phyloP scores from a whole-genome alignment of 176 grass and related monocot genomes.

The Musa beccarii region DNA sequence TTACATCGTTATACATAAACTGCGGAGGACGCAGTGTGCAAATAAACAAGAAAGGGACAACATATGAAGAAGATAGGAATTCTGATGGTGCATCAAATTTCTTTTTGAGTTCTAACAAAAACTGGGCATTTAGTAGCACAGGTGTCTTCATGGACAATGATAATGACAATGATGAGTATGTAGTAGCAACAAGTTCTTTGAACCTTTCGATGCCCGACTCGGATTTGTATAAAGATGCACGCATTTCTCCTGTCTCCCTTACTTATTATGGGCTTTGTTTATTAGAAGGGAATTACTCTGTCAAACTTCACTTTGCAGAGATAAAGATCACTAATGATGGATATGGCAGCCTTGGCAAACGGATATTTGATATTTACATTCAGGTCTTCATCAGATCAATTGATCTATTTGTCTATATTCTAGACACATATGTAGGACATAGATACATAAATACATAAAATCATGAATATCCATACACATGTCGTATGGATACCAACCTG shows the following conservation, averaged over 20 bases:
- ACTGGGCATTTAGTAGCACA: constrained; percentile 8
- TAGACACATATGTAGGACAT: not conserved
- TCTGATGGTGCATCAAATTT: not conserved
- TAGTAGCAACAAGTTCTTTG: not conserved
- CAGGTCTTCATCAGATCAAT: not conserved
- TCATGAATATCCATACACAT: too few species aligned
- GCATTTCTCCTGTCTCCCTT: not conserved
- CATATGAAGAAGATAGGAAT: not conserved
- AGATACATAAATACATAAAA: not conserved
- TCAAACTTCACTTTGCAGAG: constrained; percentile 13
- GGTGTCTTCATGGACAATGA: not conserved
- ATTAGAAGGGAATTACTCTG: not conserved
- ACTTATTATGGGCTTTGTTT: constrained; percentile 5
- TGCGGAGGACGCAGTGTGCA: not conserved
- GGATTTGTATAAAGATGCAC: not conserved
- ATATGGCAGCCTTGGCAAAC: constrained; percentile 2
- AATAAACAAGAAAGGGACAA: not conserved
- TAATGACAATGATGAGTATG: not conserved
- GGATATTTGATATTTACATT: constrained; percentile 8
- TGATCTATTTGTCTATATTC: not conserved
- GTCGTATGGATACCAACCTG: not conserved
- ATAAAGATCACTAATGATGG: not conserved
- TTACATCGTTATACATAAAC: constrained; percentile 6
- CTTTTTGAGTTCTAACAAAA: not conserved
- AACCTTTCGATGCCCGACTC: not conserved